Percentiles rank a stretch among this genome's conserved stretches.
phyloP scores from a whole-genome alignment of 306 rosid species.

The Quercus mongolica region DNA sequence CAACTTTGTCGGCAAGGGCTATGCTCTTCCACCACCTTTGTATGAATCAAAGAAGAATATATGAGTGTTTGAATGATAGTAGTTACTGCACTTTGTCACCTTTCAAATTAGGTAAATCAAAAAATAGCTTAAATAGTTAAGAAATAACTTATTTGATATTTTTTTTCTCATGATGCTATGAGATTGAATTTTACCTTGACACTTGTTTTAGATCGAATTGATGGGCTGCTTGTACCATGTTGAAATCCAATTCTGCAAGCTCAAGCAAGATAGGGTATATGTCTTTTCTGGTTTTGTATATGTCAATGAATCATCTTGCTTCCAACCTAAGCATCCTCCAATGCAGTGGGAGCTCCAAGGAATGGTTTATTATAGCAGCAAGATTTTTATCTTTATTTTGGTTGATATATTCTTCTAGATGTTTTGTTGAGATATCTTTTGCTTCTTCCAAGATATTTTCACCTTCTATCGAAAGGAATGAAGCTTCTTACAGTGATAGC shows the following conservation, averaged over 20 bases:
- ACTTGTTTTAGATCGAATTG: conserved; percentile 13
- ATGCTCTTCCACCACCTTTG: conserved; percentile 11
- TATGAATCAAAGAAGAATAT: too few species aligned
- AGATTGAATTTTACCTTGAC: background rate
- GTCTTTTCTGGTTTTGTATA: background rate
- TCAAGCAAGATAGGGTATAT: background rate
- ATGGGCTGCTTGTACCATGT: conserved; percentile 4
- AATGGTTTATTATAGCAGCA: background rate
- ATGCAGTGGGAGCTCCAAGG: conserved; percentile 18
- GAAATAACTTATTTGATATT: too few species aligned
- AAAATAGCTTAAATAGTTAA: background rate
- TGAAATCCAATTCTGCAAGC: conserved; percentile 10
- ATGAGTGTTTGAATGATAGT: too few species aligned
- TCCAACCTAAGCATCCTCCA: conserved; percentile 21
- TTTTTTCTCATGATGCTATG: background rate
- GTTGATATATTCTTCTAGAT: background rate
- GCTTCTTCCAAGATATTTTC: conserved; percentile 4
- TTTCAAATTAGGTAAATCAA: too few species aligned
- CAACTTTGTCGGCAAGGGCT: background rate
- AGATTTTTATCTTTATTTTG: background rate
- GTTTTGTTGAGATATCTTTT: background rate
- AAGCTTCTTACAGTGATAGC: conserved; percentile 13
- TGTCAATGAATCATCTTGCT: conserved; percentile 20
- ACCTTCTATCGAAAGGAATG: background rate
- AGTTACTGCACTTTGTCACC: too few species aligned